Percentiles rank a stretch among this genome's conserved stretches.
These are phyloP conservation scores for Dendrobium chrysotoxum DNA, from an alignment of 106 monocot species.

Conservation along the genomic window DNA sequence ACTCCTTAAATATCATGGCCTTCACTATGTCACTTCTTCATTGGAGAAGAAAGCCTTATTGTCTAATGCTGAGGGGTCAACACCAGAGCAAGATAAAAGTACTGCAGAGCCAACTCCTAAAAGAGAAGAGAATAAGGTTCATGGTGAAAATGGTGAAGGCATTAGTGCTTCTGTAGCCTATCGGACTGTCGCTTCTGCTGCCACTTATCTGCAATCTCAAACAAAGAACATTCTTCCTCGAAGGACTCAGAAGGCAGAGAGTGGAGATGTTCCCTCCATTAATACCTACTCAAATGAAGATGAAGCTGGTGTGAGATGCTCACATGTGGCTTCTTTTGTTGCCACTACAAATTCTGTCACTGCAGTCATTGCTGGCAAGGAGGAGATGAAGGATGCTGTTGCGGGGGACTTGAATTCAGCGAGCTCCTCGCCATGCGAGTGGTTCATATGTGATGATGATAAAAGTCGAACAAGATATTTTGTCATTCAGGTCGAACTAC, in stretches of 20 bases:
- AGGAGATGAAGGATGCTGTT: slow-evolving; percentile 58
- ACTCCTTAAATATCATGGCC: slow-evolving; percentile 43
- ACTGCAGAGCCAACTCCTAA: slow-evolving; percentile 1
- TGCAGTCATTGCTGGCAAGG: slow-evolving; percentile 74
- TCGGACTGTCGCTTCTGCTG: slow-evolving; percentile 49
- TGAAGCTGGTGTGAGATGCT: not conserved
- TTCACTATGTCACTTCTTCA: slow-evolving; percentile 74
- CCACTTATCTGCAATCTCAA: slow-evolving; percentile 54
- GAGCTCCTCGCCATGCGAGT: slow-evolving; percentile 55
- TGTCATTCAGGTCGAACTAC: slow-evolving; percentile 70
- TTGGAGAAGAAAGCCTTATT: slow-evolving; percentile 41
- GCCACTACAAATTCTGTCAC: slow-evolving; percentile 77
- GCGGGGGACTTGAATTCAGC: slow-evolving; percentile 62
- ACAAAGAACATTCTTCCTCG: slow-evolving; percentile 32
- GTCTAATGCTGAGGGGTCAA: slow-evolving; percentile 6
- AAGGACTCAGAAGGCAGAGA: not conserved
- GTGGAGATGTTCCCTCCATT: not conserved
- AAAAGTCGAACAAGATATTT: slow-evolving; percentile 58
- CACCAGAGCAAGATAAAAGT: slow-evolving; percentile 1
- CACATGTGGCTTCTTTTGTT: slow-evolving; percentile 43
- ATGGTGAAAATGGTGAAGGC: slow-evolving; percentile 7
- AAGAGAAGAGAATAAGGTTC: slow-evolving; percentile 4
- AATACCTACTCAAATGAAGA: slow-evolving; percentile 2
- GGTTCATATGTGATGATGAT: slow-evolving; percentile 88
- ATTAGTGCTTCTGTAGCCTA: slow-evolving; percentile 21